phyloP scores from a whole-genome alignment of 305 asterid genomes.

The Coffea humblotiana region DNA sequence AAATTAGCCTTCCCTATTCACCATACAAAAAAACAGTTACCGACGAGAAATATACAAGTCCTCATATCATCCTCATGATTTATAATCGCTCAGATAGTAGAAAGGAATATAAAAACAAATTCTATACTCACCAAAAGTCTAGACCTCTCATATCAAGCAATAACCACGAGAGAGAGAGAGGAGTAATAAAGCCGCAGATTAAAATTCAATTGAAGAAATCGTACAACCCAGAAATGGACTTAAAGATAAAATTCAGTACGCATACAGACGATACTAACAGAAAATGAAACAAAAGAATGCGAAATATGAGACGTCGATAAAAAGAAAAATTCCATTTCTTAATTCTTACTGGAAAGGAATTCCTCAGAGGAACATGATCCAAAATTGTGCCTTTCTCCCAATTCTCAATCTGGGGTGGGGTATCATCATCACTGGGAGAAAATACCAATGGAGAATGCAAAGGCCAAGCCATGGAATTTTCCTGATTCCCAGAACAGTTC shows the following conservation, averaged over 20 bases:
- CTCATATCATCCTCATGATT: background rate
- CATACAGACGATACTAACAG: background rate
- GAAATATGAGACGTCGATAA: background rate
- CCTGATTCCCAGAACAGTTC: slow-evolving; percentile 37
- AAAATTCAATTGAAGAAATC: too few relatives aligned
- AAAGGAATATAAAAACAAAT: too few relatives aligned
- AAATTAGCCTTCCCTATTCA: background rate
- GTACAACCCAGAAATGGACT: too few relatives aligned
- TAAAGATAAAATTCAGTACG: background rate
- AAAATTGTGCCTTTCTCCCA: slow-evolving; percentile 28
- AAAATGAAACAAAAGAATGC: background rate
- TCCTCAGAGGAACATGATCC: slow-evolving; percentile 27
- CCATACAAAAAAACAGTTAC: background rate
- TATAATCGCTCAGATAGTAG: background rate
- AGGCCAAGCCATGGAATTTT: slow-evolving; percentile 35
- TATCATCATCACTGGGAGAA: background rate
- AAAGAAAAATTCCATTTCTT: background rate
- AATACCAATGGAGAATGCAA: slow-evolving; percentile 41
- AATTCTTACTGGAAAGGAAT: slow-evolving; percentile 56
- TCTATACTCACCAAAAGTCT: background rate
- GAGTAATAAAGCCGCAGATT: too few relatives aligned
- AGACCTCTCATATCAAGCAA: background rate
- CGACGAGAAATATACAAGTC: background rate
- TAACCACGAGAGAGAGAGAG: too few relatives aligned
- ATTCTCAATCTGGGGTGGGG: slow-evolving; percentile 27